Base-by-base conservation (phyloP, 2,329 filamentous ascomycete genomes). In the Clonostachys byssicola region DNA sequence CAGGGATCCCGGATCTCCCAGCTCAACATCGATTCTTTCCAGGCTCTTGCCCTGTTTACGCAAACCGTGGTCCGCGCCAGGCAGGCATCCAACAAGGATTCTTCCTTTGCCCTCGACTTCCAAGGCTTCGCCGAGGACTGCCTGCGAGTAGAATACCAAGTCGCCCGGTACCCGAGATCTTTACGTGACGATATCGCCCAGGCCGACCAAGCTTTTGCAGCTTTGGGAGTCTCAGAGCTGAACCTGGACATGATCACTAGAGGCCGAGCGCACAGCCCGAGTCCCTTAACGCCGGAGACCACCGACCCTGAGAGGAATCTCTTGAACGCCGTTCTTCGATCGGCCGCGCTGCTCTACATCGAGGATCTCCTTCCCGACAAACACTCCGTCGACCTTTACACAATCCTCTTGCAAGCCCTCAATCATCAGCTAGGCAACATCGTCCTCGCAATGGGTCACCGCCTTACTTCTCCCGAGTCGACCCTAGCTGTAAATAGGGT, bases 301-400 rank as follows among this genome's bases (percentile, higher is more conserved):
- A 34, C 16, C 20, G 17, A 39, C 14, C 36, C 36, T 8, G 36
- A n/a, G 36, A n/a, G 14, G 8, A 53, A 54, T 33, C 41, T 48
- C 2, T 52, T 64, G 13, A 58, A 65, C 40, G 53, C 59, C 1
- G 54, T 59, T 10, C 48, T 66, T 39, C 59, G 64, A 14, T 54
- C 62, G 14, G 53, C 54, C 33, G 55, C 52, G 10, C 51, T 67
- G 17, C 54, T 66, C 3, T 63, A 58, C 46, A 51, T 65, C 20
- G 63, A 65, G 42, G 59, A 64, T 38, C 54, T 62, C 10, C 51
- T 66, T 2, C 62, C 63, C 2, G 60, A 63, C 44, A 61, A 60
- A 14, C 54, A 56, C 44, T 64, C 62, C 40, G 42, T 63, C 1
- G 60, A 62, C 47, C 60, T 59, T 18, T 64, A 62, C 44, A 55